Conservation (phyloP, 176 grass and related monocot species). For the Triticum aestivum region IWGSC_CS_RefSeq_v2.1 NC_057803.1:422926706-422927205, state of each 20-base stretch:
- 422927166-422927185: not conserved
- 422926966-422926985: not conserved
- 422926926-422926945: not conserved
- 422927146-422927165: not conserved
- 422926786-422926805: too few species aligned
- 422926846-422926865: not conserved
- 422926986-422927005: constrained; percentile 15
- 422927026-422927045: constrained; percentile 39
- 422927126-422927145: constrained; percentile 37
- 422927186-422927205: not conserved
- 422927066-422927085: constrained; percentile 47
- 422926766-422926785: too few species aligned
- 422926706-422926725: too few species aligned
- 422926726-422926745: too few species aligned
- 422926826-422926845: too few species aligned
- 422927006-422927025: constrained; percentile 18
- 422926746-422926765: too few species aligned
- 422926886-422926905: not conserved
- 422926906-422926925: not conserved
- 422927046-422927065: constrained; percentile 9
- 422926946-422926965: not conserved
- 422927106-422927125: constrained; percentile 17
- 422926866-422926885: not conserved
- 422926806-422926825: too few species aligned
- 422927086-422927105: constrained; percentile 43